phyloP scores from a whole-genome alignment of 257 asterid genomes.

The Salvia splendens region DNA sequence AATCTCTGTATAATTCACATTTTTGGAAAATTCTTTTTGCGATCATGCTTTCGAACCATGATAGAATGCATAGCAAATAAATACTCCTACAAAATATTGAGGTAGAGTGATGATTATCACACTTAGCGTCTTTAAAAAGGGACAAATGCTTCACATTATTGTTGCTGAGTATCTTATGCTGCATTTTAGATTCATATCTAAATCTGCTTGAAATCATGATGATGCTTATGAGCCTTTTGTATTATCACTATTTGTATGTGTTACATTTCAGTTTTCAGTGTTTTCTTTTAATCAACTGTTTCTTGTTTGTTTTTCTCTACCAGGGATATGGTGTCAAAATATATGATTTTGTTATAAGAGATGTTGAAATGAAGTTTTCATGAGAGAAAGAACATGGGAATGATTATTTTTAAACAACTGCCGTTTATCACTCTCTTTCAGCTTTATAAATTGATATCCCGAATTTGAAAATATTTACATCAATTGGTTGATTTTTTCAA shows the following conservation, averaged over 20 bases:
- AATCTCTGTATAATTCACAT: not conserved
- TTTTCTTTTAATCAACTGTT: not conserved
- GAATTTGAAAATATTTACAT: not conserved
- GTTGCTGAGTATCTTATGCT: conserved; percentile 10
- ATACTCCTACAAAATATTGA: not conserved
- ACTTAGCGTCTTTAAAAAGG: conserved; percentile 5
- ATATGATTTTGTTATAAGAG: not conserved
- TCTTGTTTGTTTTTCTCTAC: not conserved
- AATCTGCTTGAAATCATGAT: not conserved
- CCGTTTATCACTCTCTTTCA: not conserved
- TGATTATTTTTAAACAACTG: not conserved
- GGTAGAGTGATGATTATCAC: not conserved
- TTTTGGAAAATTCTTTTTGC: no score
- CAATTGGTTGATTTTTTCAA: not conserved
- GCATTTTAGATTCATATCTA: not conserved
- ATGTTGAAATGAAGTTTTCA: not conserved
- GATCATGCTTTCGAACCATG: not conserved
- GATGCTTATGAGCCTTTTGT: conserved; percentile 14
- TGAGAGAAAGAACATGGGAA: not conserved
- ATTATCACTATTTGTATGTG: not conserved
- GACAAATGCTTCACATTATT: not conserved
- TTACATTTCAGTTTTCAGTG: not conserved
- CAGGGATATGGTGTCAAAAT: conserved; percentile 1
- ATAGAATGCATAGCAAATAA: not conserved
- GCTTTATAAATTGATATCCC: not conserved